Conservation (phyloP, 768 basidiomycete genomes). For the Psilocybe tampanensis region DNA sequence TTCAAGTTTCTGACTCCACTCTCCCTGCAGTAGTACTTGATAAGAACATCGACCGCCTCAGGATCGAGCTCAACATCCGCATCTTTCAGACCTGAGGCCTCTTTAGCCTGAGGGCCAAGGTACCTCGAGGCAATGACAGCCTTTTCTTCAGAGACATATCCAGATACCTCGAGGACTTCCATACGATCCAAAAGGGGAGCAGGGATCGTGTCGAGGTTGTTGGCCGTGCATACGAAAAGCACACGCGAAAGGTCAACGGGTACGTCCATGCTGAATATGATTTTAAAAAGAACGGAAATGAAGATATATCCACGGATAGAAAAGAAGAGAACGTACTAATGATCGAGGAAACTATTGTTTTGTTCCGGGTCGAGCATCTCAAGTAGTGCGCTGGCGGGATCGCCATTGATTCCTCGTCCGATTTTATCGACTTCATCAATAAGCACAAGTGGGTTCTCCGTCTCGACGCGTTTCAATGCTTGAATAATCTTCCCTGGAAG, state of each 20-base stretch:
- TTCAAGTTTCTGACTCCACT: conserved; percentile 96
- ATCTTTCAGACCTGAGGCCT: conserved; percentile 81
- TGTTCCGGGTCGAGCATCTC: conserved; percentile 97
- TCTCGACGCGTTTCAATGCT: conserved; percentile 89
- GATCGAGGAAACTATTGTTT: conserved; percentile 92
- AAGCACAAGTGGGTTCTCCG: conserved; percentile 91
- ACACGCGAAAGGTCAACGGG: conserved; percentile 96
- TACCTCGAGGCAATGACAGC: conserved; percentile 84
- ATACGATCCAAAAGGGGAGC: conserved; percentile 93
- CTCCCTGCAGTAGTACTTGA: conserved; percentile 97
- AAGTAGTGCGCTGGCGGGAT: conserved; percentile 86
- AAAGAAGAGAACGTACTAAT: conserved; percentile 67
- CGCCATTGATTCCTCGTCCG: conserved; percentile 87
- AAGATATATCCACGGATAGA: conserved; percentile 3
- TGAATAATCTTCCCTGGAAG: conserved; percentile 95
- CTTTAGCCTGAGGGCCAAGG: conserved; percentile 91
- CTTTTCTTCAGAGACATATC: conserved; percentile 95
- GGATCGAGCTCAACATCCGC: conserved; percentile 82
- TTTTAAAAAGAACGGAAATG: background rate
- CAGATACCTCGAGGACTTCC: conserved; percentile 94
- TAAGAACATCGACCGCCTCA: conserved; percentile 81
- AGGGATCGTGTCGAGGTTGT: conserved; percentile 91
- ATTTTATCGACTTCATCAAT: conserved; percentile 98
- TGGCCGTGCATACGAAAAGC: conserved; percentile 97
- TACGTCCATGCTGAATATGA: conserved; percentile 93